These are phyloP conservation scores for Globisporangium acanthophoron DNA, from an alignment of 352 stramenopile genomes.

Conservation along the genomic window DNA sequence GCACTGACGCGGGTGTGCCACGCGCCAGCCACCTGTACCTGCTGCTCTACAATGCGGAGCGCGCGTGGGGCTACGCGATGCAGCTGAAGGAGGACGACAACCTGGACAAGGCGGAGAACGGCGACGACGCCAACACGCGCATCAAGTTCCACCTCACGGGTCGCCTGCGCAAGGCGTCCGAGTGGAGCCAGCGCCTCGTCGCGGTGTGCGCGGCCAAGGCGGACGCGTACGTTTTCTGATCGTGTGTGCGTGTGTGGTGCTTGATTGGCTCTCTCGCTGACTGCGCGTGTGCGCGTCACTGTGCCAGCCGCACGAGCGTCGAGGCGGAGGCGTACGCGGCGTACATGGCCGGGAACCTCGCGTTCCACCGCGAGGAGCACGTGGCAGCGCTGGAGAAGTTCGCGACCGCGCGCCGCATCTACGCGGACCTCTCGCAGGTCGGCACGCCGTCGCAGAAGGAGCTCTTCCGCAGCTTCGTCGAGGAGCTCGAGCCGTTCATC, in stretches of 20 bases:
- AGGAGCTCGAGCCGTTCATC: slow-evolving; percentile 81
- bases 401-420: slow-evolving; percentile 74
- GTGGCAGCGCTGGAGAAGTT: slow-evolving; percentile 78
- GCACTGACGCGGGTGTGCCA: not conserved
- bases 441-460: slow-evolving; percentile 79
- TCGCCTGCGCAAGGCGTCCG: slow-evolving; percentile 80
- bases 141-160: slow-evolving; percentile 88
- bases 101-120: slow-evolving; percentile 79
- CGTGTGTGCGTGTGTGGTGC: not conserved
- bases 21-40: slow-evolving; percentile 63
- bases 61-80: slow-evolving; percentile 90
- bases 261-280: not conserved
- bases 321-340: slow-evolving; percentile 86
- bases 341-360: slow-evolving; percentile 86
- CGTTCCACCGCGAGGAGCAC: slow-evolving; percentile 87
- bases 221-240: slow-evolving; percentile 48
- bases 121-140: slow-evolving; percentile 80
- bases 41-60: slow-evolving; percentile 88
- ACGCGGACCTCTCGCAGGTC: slow-evolving; percentile 75
- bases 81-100: slow-evolving; percentile 88
- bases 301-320: slow-evolving; percentile 66
- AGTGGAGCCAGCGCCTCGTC: slow-evolving; percentile 83
- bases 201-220: slow-evolving; percentile 69
- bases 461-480: slow-evolving; percentile 58
- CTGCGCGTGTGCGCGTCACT: not conserved